phyloP scores from a whole-genome alignment of 2,329 filamentous ascomycete species.

The Ploettnerulaceae sp. region DNA sequence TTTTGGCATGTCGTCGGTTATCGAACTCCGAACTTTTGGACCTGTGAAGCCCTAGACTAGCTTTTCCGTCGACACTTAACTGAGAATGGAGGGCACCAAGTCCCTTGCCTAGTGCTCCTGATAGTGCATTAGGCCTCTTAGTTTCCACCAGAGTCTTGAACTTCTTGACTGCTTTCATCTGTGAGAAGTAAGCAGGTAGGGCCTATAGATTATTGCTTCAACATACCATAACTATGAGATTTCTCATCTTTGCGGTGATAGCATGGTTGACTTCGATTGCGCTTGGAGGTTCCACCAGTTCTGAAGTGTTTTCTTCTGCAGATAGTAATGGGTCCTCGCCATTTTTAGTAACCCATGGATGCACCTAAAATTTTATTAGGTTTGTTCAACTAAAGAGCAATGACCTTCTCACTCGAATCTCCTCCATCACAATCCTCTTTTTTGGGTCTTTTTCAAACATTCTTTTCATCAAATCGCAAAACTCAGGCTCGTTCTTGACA shows the following conservation, averaged over 20 bases:
- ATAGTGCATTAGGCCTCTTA: conserved; percentile 47
- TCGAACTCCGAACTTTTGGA: conserved; percentile 47
- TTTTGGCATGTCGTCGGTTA: conserved; percentile 45
- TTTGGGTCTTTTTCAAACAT: conserved; percentile 81
- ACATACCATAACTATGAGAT: conserved; percentile 76
- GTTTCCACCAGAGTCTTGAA: conserved; percentile 72
- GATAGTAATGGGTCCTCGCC: conserved; percentile 75
- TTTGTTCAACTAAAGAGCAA: background rate
- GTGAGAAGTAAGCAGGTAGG: background rate
- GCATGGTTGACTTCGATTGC: conserved; percentile 86
- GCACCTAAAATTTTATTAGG: conserved; percentile 53
- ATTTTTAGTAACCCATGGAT: conserved; percentile 85
- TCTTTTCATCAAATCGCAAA: conserved; percentile 67
- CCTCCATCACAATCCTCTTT: conserved; percentile 76
- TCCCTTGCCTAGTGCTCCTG: conserved; percentile 55
- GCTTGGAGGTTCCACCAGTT: conserved; percentile 77
- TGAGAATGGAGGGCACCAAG: conserved; percentile 48
- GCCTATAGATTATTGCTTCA: conserved; percentile 14
- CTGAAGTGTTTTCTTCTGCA: conserved; percentile 78
- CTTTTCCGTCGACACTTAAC: conserved; percentile 40
- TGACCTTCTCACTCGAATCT: conserved; percentile 63
- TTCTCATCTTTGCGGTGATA: conserved; percentile 84
- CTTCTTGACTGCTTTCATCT: conserved; percentile 86
- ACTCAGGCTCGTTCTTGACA: conserved; percentile 58
- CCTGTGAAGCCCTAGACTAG: conserved; percentile 32